Base-by-base conservation (phyloP, 495 filamentous ascomycete genomes). In the Penicillium nucicola region DNA sequence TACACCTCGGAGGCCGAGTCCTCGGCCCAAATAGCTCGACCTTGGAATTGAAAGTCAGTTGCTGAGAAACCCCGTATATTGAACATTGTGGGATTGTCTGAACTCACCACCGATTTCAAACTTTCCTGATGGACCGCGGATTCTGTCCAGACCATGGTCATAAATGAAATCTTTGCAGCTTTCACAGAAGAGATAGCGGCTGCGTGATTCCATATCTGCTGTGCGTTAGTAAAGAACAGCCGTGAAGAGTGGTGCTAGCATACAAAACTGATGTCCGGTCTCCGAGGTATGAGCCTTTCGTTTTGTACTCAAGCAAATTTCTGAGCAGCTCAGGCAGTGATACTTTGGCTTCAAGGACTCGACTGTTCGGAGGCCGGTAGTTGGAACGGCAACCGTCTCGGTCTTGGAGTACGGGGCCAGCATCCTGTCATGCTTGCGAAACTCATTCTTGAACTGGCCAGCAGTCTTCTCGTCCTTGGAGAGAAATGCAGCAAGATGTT, bases 111-210 rank as follows among this genome's bases (percentile, higher is more conserved):
- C 10, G 9, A 58, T 35, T 20, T 64, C 51, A 28, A 53, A 58
- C 42, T 67, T 61, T 30, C 56, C 47, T 8, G 61, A 36, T 10
- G 71, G 66, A 1, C 64, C 70, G 23, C 70, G 61, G 14, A 89
- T 74, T 25, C 86, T 80, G 58, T 96, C 91, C 20, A 95, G 72
- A 7, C 83, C 85, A 38, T 88, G 86, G 58, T 96, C 91, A 72
- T 89, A 95, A 36, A 96, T 83, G 53, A 93, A 86, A 62, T 96
- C 91, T 33, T 81, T 77, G 58, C 91, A 96, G 51, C 82, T 76
- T 57, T 92, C 87, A 69, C 91, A 96, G 61, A 85, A 95, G 3
- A 96, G 60, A 40, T 80, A 77, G 5, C 88, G 89, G 53, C 74
- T 83, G 47, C 85, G 76, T 3, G 90, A 92, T 56, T 96, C 91